Base-by-base conservation (phyloP, 2,329 filamentous ascomycete species). In the Decorospora gaudefroyi region DNA sequence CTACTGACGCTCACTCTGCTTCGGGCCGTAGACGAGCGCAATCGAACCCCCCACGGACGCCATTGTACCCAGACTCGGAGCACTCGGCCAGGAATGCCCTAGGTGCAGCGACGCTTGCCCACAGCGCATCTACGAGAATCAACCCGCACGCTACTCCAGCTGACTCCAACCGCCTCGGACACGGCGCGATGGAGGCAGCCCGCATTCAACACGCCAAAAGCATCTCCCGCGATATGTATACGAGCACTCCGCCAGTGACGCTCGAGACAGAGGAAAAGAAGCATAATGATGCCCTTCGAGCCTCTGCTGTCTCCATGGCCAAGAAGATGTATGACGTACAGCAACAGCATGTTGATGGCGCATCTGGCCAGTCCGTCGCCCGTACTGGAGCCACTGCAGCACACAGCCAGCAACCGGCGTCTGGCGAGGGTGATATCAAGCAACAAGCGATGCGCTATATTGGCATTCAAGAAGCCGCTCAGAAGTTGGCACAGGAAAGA, bases 281-380 rank as follows among this genome's bases (percentile, higher is more conserved):
- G 49, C 82, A 81, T 45, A 81, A 85, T 30, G 86, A 90, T 55
- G 83, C 84, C 4, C 75, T 95, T 2, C 86, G 86, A 52, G 88
- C 90, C 19, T 92, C 90, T 13, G 90, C 91, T 2, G 76, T 96
- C 3, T 88, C 87, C 8, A 95, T 96, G 90, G 90, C 91, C 5
- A 87, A 86, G 70, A 83, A 86, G 57, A 92, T 96, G 84, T 96
- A 90, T 64, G 81, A 76, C 8, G 76, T 82, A 22, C 85, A 90
- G 56, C 82, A 88, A 50, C 81, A 79, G 49, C 78, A 78, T 48
- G 75, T 80, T 1, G 79, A 83, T 5, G 74, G 77, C 21, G 59
- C 57, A 25, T 35, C 62, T 15, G 49, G 71, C 74, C 38, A 41
- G 21, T 64, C 60, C 15, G 50, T 59, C 18, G 69, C 67, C 44